Evolutionary conservation across 371 early-diverging fungal species (phyloP), one percentile per base, ranked within the genome.

Genomic region (Mortierella sp.): DNA sequence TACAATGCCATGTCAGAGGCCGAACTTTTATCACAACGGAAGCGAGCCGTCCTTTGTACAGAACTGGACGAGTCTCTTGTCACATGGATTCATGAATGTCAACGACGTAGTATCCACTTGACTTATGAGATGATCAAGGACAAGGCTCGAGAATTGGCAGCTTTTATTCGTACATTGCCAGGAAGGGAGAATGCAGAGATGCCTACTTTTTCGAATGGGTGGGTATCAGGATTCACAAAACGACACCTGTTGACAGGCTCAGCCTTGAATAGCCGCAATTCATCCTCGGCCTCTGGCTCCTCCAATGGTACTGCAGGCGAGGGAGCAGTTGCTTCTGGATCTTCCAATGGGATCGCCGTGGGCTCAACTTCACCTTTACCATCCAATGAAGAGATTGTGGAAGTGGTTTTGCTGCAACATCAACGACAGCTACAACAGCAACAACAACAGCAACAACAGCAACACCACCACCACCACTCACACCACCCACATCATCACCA

Each of bases 211-310:
- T 75, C 75, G 21, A 75, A 75, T 29, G 75, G 75, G 6, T 75
- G 75, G 75, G 75, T 75, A 2, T 75, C 75, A 1, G 75, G 70
- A 1, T 75, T 75, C 44, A 75, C 75, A 25, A 70, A 75, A 37
- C 62, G 75, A 25, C 65, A 75, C 29, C 43, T 23, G 52, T 60
- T 74, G 14, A 23, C 64, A 14, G 74, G 74, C 5, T 15, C 59
- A 14, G 28, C 29, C 9, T 60, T 74, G 64, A 74, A 74, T 48
- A 55, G 60, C 0, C 60, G 37, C 9, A 37, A 9, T 37, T 3
- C 37, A 37, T 3, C 37, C 3, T 37, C 37, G 37, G 37, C 57
- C 28, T n/a, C 30, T 14, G 57, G 57, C n/a, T 57, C 57, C 21
- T 26, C 57, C 26, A 57, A 57, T 16, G n/a, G 14, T n/a, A 26